A percentile compares a stretch with the other conserved stretches of the same genome.
phyloP scores from a whole-genome alignment of 1,284 basidiomycete species.

The Austroboletus novae-zelandiae region DNA sequence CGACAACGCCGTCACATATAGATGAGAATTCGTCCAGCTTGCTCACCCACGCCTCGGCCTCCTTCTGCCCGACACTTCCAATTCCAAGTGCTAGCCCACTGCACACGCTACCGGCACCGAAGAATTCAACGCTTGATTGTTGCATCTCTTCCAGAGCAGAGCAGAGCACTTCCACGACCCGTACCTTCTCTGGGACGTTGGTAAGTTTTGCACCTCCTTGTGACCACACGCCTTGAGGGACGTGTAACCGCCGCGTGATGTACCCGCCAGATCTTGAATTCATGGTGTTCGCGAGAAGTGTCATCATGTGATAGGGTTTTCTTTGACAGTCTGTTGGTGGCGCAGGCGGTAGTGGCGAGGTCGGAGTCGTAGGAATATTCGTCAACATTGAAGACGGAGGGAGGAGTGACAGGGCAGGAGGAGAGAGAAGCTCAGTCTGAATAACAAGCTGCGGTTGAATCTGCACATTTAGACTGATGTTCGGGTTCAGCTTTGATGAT shows the following conservation, averaged over 20 bases:
- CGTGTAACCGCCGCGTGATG: slow-evolving; percentile 82
- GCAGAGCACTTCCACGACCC: slow-evolving; percentile 76
- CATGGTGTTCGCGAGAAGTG: slow-evolving; percentile 77
- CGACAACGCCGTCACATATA: slow-evolving; percentile 83
- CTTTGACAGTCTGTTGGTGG: slow-evolving; percentile 73
- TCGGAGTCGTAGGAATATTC: slow-evolving; percentile 65
- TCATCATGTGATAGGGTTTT: slow-evolving; percentile 91
- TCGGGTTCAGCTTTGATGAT: slow-evolving; percentile 55
- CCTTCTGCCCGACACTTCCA: slow-evolving; percentile 63
- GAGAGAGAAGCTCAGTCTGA: slow-evolving; percentile 50
- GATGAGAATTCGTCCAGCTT: slow-evolving; percentile 70
- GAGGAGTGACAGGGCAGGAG: slow-evolving; percentile 42
- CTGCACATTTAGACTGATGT: slow-evolving; percentile 36
- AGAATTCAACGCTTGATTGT: slow-evolving; percentile 60
- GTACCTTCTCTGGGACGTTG: slow-evolving; percentile 81
- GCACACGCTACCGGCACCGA: slow-evolving; percentile 75
- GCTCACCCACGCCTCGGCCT: slow-evolving; percentile 69
- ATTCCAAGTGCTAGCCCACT: slow-evolving; percentile 70
- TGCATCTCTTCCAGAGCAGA: slow-evolving; percentile 76
- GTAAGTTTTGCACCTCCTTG: slow-evolving; percentile 81
- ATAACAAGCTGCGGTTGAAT: slow-evolving; percentile 46
- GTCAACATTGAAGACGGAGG: slow-evolving; percentile 52
- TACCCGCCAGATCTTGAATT: slow-evolving; percentile 82
- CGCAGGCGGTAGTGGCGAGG: slow-evolving; percentile 67
- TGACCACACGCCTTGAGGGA: slow-evolving; percentile 89